Base-by-base conservation (phyloP, 2,329 filamentous ascomycete genomes). In the Sporothrix globosa region DNA sequence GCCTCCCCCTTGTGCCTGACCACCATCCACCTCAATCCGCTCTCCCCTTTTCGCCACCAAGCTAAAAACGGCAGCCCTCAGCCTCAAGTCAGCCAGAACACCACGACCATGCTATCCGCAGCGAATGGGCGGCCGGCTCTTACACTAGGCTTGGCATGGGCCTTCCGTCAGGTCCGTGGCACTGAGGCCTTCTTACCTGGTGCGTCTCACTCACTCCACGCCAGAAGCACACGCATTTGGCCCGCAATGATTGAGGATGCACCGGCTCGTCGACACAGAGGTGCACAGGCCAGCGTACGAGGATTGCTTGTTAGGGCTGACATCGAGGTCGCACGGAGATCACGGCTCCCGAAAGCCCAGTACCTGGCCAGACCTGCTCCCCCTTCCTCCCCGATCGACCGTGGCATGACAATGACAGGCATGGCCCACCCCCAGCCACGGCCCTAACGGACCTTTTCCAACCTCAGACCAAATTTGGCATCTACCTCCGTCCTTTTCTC, bases 11-110 rank as follows among this genome's bases (percentile, higher is more conserved):
- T 24, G 48, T 27, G 5, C 34, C 39, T 60, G 39, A 68, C 52
- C 67, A 60, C 67, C 52, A 68, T 60, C 67, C 53, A 50, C 48
- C 53, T 17, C 67, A 4, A 60, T 48, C 53, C 52, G 50, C 13
- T 30, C 27, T 21, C 14, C 54, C 27, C 46, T 50, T 50, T 61
- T 68, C 27, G 67, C 67, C 67, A 69, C 58, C 67, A 60, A 34
- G 54, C 67, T 69, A 69, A 44, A 56, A 67, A 67, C 69, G 61
- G 68, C 48, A 50, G 46, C 48, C 50, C 68, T 67, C 63, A 60
- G 69, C 69, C 69, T 67, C 69, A 53, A 48, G 61, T 67, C 52
- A 60, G 50, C 52, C 53, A 52, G 14, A 17, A 14, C 30, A 70
- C 52, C 65, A 68, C 21, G 52, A 52, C 66, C 52, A 41, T 11